Evolutionary conservation across 768 basidiomycete genomes (phyloP).

Genomic region (Calvatia gigantea): DNA sequence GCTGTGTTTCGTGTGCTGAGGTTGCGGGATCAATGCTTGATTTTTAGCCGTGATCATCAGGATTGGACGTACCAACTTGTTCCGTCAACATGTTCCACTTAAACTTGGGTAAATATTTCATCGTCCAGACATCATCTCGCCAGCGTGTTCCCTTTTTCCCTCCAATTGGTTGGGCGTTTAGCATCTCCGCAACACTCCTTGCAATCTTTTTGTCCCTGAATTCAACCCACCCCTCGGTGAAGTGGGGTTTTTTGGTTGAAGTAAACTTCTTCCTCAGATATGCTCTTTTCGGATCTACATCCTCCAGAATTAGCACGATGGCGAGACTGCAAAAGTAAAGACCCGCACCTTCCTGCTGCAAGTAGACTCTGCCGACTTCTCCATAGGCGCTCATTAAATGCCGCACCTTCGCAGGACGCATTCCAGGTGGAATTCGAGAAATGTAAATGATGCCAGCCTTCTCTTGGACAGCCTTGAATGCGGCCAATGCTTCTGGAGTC

Average conservation of each 20-base stretch:
- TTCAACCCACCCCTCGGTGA: constrained; percentile 97
- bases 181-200: constrained; percentile 86
- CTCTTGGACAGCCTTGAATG: constrained; percentile 70
- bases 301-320: not conserved
- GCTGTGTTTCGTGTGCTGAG: constrained; percentile 88
- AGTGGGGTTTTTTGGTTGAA: constrained; percentile 81
- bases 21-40: not conserved
- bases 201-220: constrained; percentile 94
- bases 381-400: constrained; percentile 91
- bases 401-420: constrained; percentile 94
- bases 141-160: constrained; percentile 88
- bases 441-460: constrained; percentile 90
- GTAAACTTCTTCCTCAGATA: constrained; percentile 81
- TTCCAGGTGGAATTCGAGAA: constrained; percentile 94
- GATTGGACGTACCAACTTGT: constrained; percentile 83
- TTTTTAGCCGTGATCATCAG: not conserved
- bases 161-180: constrained; percentile 94
- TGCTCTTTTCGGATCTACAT: constrained; percentile 78
- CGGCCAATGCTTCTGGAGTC: constrained; percentile 70
- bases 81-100: constrained; percentile 99
- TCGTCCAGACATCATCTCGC: constrained; percentile 98
- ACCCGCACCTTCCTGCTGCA: constrained; percentile 80
- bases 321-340: not conserved
- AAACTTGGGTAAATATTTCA: constrained; percentile 97
- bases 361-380: constrained; percentile 87